Evolutionary conservation across 495 filamentous ascomycete species (phyloP).

Genomic region (Trypethelium eluteriae): DNA sequence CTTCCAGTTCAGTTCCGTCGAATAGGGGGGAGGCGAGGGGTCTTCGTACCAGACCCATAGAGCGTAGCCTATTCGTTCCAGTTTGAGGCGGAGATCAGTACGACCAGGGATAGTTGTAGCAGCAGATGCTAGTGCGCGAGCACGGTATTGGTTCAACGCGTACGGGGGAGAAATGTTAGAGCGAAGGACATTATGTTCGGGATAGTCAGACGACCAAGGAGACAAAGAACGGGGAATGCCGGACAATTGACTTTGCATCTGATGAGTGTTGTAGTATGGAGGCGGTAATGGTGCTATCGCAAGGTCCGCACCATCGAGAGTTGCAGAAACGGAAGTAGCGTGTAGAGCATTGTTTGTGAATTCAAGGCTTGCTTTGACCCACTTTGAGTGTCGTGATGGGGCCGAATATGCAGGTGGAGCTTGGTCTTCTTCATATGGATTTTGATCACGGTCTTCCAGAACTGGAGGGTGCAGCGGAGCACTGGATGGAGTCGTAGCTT

Average conservation of each 20-base stretch:
- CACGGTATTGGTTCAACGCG: background rate
- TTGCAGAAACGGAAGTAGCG: slow-evolving; percentile 49
- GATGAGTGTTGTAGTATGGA: slow-evolving; percentile 24
- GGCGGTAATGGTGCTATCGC: slow-evolving; percentile 45
- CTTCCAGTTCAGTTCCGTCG: slow-evolving; percentile 45
- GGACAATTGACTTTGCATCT: background rate
- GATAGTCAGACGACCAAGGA: background rate
- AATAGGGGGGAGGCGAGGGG: slow-evolving; percentile 15
- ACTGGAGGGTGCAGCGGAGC: slow-evolving; percentile 1
- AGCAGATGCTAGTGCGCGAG: background rate
- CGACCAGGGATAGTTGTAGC: background rate
- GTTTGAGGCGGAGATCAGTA: slow-evolving; percentile 45
- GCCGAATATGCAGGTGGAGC: slow-evolving; percentile 29
- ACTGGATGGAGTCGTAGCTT: slow-evolving; percentile 3
- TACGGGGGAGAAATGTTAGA: background rate
- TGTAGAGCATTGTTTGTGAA: slow-evolving; percentile 46
- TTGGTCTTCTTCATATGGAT: background rate
- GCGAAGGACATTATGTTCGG: background rate
- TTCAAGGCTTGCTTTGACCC: slow-evolving; percentile 44
- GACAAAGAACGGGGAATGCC: background rate
- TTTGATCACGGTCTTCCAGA: background rate
- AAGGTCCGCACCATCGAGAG: slow-evolving; percentile 52
- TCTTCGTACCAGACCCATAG: slow-evolving; percentile 53
- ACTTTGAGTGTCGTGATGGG: slow-evolving; percentile 41
- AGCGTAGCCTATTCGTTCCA: slow-evolving; percentile 50